Percentiles rank a stretch among this genome's conserved stretches.
These are phyloP conservation scores for Nemania bipapillata DNA, from an alignment of 2,329 filamentous ascomycete genomes.

Conservation along the genomic window DNA sequence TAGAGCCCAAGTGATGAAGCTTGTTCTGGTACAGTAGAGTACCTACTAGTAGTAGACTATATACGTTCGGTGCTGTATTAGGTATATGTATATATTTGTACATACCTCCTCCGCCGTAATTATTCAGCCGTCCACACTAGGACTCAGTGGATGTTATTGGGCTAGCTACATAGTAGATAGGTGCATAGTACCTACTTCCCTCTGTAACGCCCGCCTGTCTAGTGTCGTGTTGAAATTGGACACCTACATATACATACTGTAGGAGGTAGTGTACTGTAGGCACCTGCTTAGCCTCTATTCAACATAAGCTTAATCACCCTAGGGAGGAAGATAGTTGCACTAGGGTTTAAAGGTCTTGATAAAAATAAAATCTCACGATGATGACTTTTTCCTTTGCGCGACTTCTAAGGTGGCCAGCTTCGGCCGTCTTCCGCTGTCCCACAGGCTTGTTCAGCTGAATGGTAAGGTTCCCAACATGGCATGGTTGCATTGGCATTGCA, in stretches of 20 bases:
- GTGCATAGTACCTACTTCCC: background rate
- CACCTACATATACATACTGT: too few relatives aligned
- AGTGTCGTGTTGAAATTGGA: background rate
- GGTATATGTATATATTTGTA: too few relatives aligned
- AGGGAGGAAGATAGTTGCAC: background rate
- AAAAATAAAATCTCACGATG: background rate
- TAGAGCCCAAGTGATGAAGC: too few relatives aligned
- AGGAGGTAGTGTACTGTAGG: too few relatives aligned
- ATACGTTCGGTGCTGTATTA: too few relatives aligned
- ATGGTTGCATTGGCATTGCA: background rate
- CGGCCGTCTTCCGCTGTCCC: background rate
- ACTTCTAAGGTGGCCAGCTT: background rate
- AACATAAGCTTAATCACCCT: background rate
- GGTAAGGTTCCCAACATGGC: background rate
- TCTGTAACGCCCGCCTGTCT: background rate
- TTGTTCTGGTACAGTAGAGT: too few relatives aligned
- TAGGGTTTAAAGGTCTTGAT: background rate
- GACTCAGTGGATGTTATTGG: background rate
- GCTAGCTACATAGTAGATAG: background rate
- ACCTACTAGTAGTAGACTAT: too few relatives aligned
- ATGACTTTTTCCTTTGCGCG: background rate
- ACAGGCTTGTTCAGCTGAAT: constrained; percentile 5
- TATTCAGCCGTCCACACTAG: background rate
- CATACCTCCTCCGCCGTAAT: too few relatives aligned
- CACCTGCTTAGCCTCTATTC: too few relatives aligned